Percentiles rank a stretch among this genome's conserved stretches.
phyloP scores from a whole-genome alignment of 1,284 basidiomycete species.

The Acaromyces ingoldii region DNA sequence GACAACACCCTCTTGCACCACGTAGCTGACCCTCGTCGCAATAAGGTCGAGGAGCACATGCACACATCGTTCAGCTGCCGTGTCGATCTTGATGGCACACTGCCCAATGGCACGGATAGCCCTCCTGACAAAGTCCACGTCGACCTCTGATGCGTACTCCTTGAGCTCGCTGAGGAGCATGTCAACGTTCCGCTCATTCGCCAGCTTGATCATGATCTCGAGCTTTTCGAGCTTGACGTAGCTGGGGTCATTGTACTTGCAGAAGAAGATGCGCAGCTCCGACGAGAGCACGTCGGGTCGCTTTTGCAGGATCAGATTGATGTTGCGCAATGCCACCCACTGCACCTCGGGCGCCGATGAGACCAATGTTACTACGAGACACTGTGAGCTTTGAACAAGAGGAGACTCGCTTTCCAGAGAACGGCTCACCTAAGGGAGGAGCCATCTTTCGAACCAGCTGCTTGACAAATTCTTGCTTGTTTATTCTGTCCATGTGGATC shows the following conservation, averaged over 20 bases:
- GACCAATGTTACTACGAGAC: slow-evolving; percentile 57
- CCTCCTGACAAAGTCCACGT: slow-evolving; percentile 94
- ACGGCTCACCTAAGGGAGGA: slow-evolving; percentile 76
- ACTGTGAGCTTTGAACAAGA: too few species aligned
- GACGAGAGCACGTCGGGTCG: slow-evolving; percentile 80
- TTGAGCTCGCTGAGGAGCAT: slow-evolving; percentile 90
- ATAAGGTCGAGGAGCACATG: slow-evolving; percentile 88
- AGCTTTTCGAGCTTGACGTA: slow-evolving; percentile 98
- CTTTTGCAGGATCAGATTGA: slow-evolving; percentile 91
- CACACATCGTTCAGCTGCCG: slow-evolving; percentile 88
- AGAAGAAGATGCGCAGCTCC: slow-evolving; percentile 98
- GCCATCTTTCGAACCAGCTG: slow-evolving; percentile 94
- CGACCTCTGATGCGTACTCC: slow-evolving; percentile 95
- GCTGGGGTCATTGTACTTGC: slow-evolving; percentile 98
- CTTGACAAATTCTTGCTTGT: slow-evolving; percentile 77
- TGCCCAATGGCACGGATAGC: slow-evolving; percentile 93
- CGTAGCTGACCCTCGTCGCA: slow-evolving; percentile 85
- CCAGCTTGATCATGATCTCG: slow-evolving; percentile 95
- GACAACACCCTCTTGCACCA: slow-evolving; percentile 95
- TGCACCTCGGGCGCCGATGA: slow-evolving; percentile 68
- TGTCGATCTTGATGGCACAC: slow-evolving; percentile 89
- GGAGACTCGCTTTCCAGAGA: too few species aligned
- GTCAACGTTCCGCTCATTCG: slow-evolving; percentile 85
- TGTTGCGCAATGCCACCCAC: slow-evolving; percentile 94
- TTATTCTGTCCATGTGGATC: slow-evolving; percentile 56